These are phyloP conservation scores for Planoprotostelium fungivorum DNA, from an alignment of 78 protist species.

Conservation along the genomic window DNA sequence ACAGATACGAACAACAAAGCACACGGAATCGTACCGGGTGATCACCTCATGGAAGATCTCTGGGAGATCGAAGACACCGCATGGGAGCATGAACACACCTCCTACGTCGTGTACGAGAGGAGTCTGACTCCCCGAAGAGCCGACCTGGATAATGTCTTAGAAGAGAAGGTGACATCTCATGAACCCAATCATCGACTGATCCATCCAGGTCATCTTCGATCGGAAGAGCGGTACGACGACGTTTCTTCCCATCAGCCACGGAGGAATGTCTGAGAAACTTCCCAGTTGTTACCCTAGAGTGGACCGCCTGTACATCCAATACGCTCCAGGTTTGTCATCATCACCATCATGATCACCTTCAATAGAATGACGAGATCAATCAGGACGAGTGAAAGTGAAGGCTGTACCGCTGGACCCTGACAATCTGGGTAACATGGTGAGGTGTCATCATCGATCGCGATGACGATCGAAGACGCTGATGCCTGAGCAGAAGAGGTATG, in stretches of 20 bases:
- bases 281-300: background rate
- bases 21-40: no score
- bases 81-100: background rate
- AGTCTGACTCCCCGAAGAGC: background rate
- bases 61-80: background rate
- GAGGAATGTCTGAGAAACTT: background rate
- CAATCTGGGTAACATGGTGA: background rate
- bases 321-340: no score
- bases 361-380: no score
- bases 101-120: background rate
- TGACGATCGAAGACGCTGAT: background rate
- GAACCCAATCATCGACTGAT: background rate
- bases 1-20: no score
- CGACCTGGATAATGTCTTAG: background rate
- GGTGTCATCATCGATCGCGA: background rate
- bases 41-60: no score
- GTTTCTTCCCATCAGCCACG: background rate
- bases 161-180: background rate
- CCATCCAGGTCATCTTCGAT: no score
- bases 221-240: no score
- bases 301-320: background rate
- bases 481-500: background rate
- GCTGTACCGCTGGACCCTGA: background rate
- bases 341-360: no score
- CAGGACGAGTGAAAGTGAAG: background rate